Evolutionary conservation across 2,329 filamentous ascomycete species (phyloP).

Genomic region (Ceratocystis ficicola): DNA sequence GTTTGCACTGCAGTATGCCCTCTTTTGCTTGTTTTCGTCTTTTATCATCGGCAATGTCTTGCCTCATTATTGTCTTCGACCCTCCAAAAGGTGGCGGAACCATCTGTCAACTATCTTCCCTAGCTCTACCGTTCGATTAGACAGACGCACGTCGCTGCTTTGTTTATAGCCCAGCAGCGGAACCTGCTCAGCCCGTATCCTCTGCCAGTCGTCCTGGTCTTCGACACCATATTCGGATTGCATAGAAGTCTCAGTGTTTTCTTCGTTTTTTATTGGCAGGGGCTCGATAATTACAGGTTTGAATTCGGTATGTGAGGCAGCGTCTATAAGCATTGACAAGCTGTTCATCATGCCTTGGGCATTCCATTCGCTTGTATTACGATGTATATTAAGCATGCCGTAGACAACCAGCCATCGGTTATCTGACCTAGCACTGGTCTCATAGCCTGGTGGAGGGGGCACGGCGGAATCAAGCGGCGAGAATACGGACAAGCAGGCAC

Average conservation of each 20-base stretch:
- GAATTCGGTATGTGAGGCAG: conserved; percentile 38
- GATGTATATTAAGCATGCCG: conserved; percentile 53
- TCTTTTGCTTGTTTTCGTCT: conserved; percentile 12
- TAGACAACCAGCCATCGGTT: conserved; percentile 47
- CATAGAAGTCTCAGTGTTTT: background rate
- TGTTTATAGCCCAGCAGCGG: conserved; percentile 21
- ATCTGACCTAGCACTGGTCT: conserved; percentile 12
- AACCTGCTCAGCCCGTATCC: conserved; percentile 13
- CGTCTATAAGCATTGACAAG: conserved; percentile 51
- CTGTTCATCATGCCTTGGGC: conserved; percentile 57
- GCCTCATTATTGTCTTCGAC: background rate
- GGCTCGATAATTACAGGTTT: conserved; percentile 40
- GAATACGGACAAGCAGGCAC: conserved; percentile 58
- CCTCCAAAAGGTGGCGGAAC: conserved; percentile 9
- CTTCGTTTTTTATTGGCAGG: conserved; percentile 12
- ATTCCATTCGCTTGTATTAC: conserved; percentile 59
- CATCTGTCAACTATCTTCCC: conserved; percentile 11
- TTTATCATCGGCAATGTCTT: background rate
- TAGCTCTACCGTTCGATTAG: conserved; percentile 16
- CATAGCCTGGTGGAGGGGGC: conserved; percentile 30
- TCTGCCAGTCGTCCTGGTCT: background rate
- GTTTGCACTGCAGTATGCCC: conserved; percentile 13
- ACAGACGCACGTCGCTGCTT: conserved; percentile 15
- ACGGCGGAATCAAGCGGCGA: conserved; percentile 31
- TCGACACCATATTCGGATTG: background rate